phyloP scores from a whole-genome alignment of 2,329 filamentous ascomycete genomes.

The Cladosporium sp. region DNA sequence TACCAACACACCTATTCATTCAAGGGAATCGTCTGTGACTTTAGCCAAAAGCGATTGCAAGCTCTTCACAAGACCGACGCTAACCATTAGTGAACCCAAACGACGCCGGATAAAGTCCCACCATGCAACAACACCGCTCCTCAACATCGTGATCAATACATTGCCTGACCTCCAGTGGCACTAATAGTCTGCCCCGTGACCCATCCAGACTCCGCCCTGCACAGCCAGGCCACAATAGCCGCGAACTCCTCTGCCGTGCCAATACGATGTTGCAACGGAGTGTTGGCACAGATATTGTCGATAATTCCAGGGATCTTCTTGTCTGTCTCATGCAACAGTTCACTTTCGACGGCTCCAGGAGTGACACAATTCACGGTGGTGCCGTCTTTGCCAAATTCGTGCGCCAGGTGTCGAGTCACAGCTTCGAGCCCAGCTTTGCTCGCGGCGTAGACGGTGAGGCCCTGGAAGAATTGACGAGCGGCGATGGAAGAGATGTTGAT shows the following conservation, averaged over 20 bases:
- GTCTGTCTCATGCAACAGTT: constrained; percentile 53
- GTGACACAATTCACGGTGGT: constrained; percentile 60
- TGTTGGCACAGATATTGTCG: constrained; percentile 47
- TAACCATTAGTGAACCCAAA: too few species aligned
- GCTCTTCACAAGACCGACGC: too few species aligned
- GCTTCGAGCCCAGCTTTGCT: constrained; percentile 60
- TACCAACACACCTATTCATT: too few species aligned
- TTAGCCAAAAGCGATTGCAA: too few species aligned
- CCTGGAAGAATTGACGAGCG: constrained; percentile 43
- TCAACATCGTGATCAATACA: constrained; percentile 16
- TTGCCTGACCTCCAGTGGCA: constrained; percentile 46
- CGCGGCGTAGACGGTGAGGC: constrained; percentile 50
- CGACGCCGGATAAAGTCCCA: too few species aligned
- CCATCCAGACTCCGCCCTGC: constrained; percentile 34
- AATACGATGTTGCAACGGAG: constrained; percentile 48
- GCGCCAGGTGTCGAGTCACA: constrained; percentile 56
- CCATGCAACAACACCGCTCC: too few species aligned
- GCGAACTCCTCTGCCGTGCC: constrained; percentile 54
- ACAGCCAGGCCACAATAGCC: constrained; percentile 53
- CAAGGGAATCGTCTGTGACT: too few species aligned
- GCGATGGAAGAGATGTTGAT: constrained; percentile 58
- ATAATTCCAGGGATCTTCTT: constrained; percentile 38
- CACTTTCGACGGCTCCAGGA: constrained; percentile 56
- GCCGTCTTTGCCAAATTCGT: constrained; percentile 53
- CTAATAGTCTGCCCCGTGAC: constrained; percentile 48